These are phyloP conservation scores for Scedosporium boydii DNA, from an alignment of 2,329 filamentous ascomycete species.

Conservation along the genomic window DNA sequence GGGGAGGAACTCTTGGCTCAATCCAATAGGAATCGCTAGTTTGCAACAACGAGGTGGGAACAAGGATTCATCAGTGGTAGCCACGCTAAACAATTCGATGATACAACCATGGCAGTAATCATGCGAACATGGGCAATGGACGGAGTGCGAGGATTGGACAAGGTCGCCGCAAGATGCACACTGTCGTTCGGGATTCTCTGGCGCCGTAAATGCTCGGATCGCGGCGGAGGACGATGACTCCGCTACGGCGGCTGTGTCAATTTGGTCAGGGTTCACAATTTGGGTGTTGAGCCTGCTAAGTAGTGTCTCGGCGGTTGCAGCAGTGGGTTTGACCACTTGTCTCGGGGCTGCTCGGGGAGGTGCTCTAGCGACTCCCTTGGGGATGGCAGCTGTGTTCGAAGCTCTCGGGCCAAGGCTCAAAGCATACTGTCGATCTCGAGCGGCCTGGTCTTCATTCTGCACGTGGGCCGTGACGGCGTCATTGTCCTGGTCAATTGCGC, in stretches of 20 bases:
- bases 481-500: neutral
- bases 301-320: no score
- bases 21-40: conserved; percentile 26
- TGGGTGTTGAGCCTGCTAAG: no score
- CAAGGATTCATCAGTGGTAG: conserved; percentile 36
- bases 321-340: no score
- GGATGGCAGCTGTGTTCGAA: no score
- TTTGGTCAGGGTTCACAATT: no score
- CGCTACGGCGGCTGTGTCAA: no score
- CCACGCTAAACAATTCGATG: conserved; percentile 27
- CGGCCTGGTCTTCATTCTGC: no score
- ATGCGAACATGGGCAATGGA: conserved; percentile 26
- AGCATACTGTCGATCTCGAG: no score
- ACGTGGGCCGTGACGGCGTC: neutral
- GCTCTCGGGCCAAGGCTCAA: no score
- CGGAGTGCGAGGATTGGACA: neutral
- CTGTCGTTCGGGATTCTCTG: neutral
- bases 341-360: no score
- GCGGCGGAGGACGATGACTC: neutral
- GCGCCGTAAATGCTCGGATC: neutral
- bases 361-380: no score
- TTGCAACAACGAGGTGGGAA: conserved; percentile 48
- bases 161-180: neutral
- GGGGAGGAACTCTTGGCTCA: conserved; percentile 25
- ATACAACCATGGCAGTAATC: conserved; percentile 43